These are phyloP conservation scores for Botrytis porri DNA, from an alignment of 2,329 filamentous ascomycete genomes.

Conservation along the genomic window DNA sequence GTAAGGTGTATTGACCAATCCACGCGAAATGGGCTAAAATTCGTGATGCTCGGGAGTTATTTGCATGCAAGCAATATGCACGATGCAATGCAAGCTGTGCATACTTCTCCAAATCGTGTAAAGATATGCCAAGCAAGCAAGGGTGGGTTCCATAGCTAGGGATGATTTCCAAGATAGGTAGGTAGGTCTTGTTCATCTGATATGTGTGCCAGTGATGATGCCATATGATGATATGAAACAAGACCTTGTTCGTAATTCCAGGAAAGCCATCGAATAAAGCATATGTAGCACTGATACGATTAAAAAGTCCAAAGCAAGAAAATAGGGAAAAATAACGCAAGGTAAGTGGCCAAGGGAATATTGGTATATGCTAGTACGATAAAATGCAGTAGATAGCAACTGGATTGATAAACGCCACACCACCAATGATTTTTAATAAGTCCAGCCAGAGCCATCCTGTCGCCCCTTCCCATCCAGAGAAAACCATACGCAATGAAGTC, in stretches of 20 bases:
- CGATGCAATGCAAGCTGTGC: slow-evolving; percentile 3
- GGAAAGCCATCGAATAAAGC: slow-evolving; percentile 3
- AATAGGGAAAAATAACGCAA: slow-evolving; percentile 6
- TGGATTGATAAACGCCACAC: slow-evolving; percentile 10
- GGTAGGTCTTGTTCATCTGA: slow-evolving; percentile 1
- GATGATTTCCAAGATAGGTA: not conserved
- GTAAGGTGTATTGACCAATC: not conserved
- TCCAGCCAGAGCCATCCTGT: slow-evolving; percentile 9
- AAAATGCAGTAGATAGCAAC: slow-evolving; percentile 7
- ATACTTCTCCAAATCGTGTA: slow-evolving; percentile 12
- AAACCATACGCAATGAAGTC: slow-evolving; percentile 8
- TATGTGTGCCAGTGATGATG: slow-evolving; percentile 7
- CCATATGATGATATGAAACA: slow-evolving; percentile 13
- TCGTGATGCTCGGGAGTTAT: not conserved
- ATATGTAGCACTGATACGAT: slow-evolving; percentile 11
- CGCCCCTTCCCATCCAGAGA: not conserved
- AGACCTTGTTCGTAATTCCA: not conserved
- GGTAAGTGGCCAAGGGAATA: not conserved
- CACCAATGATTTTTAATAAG: slow-evolving; percentile 9
- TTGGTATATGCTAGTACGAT: slow-evolving; percentile 20
- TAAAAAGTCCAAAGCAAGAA: slow-evolving; percentile 3
- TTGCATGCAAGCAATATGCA: slow-evolving; percentile 15
- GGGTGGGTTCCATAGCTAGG: not conserved
- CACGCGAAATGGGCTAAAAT: not conserved
- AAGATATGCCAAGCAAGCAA: slow-evolving; percentile 14